Evolutionary conservation across 176 grass and related monocot genomes (phyloP), one percentile per base, ranked within the genome.

Genomic region (Hsuehochloa calcarea): DNA sequence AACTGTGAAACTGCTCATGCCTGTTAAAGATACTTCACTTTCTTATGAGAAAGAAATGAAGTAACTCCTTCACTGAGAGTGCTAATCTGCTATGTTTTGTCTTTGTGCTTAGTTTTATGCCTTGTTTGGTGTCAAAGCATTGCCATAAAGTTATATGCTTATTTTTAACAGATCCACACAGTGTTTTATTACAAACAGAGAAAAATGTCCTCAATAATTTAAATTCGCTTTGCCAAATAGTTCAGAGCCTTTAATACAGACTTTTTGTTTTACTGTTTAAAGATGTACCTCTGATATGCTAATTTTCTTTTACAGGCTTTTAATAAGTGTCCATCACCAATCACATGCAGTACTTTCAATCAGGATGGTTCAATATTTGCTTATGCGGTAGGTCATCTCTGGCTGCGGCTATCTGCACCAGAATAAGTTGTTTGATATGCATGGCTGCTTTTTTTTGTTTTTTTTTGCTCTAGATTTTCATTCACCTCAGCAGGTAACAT

Each of bases 281-380:
- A 66, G 10, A 40, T 86, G 31, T 66, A 40, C 80, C 20, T 82
- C 67, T 90, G 5, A 78, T 58, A n/a, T 74, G 15, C 23, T 54
- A n/a, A 8, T 72, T 89, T 85, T 70, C 19, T 86, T 87, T 76
- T 86, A 58, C 82, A 97, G 90, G 92, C 85, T 86, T 94, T 95
- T 82, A 68, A 37, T 26, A 97, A 90, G 89, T 95, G 95, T 52
- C 89, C 90, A 55, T 69, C 74, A 85, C 91, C 95, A 79, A 92
- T 97, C 65, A 92, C 95, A 26, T 97, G 92, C 92, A 91, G 92
- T 80, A 69, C 92, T 69, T 97, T 95, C 89, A 97, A 95, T 88
- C 89, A 92, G 65, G 95, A 97, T 73, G 95, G 95, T 45, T 95
- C 95, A 79, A 93, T 97, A 80, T 95, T 77, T 91, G 95, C 95